phyloP scores from a whole-genome alignment of 2,329 filamentous ascomycete genomes.

The Bretziella fagacearum region DNA sequence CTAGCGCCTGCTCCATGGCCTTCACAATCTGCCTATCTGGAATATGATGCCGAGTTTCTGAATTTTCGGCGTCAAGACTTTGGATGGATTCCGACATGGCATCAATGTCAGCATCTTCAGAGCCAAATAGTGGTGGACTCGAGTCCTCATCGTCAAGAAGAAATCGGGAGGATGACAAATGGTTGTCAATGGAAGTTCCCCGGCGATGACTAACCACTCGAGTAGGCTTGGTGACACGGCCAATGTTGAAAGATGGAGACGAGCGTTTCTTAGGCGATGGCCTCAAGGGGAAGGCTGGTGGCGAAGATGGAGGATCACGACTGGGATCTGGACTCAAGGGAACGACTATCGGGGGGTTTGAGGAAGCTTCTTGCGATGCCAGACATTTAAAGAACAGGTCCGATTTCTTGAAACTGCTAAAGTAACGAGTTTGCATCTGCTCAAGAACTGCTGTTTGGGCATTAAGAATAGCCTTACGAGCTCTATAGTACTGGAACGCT shows the following conservation, averaged over 20 bases:
- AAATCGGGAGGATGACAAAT: constrained; percentile 11
- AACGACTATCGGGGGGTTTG: constrained; percentile 12
- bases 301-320: constrained; percentile 2
- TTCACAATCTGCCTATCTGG: constrained; percentile 71
- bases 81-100: constrained; percentile 53
- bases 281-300: background rate
- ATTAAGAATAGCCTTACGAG: constrained; percentile 62
- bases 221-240: constrained; percentile 24
- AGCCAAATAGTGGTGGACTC: constrained; percentile 51
- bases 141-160: constrained; percentile 41
- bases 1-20: constrained; percentile 82
- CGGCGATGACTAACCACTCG: constrained; percentile 26
- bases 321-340: background rate
- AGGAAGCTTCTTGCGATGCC: constrained; percentile 61
- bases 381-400: constrained; percentile 95
- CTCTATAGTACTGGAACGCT: constrained; percentile 64
- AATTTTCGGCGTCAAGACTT: constrained; percentile 62
- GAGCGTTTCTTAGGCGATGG: constrained; percentile 8
- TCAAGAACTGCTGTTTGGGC: constrained; percentile 73
- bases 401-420: constrained; percentile 75
- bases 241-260: constrained; percentile 24
- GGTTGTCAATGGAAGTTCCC: constrained; percentile 18
- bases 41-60: constrained; percentile 28
- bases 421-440: constrained; percentile 65
- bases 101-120: constrained; percentile 62